phyloP scores from a whole-genome alignment of 768 basidiomycete genomes.

The Scleroderma citrinum region DNA sequence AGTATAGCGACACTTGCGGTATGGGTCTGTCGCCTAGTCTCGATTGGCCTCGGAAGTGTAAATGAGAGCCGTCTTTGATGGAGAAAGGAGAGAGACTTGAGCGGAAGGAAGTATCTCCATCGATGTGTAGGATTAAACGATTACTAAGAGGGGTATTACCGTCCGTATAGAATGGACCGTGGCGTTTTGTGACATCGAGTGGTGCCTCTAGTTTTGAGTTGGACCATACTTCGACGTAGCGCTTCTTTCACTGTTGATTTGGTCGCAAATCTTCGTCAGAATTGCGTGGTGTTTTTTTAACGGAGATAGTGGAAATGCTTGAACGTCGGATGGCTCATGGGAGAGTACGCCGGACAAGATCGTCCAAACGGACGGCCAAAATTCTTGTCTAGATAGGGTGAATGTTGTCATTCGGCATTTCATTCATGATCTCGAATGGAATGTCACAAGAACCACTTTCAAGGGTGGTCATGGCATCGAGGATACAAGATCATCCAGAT shows the following conservation, averaged over 20 bases:
- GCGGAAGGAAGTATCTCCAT: constrained; percentile 48
- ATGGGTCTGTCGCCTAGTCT: constrained; percentile 13
- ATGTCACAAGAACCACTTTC: constrained; percentile 37
- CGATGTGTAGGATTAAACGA: neutral
- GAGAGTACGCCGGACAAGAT: constrained; percentile 9
- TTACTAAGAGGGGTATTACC: constrained; percentile 31
- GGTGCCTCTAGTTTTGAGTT: constrained; percentile 38
- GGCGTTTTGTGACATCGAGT: constrained; percentile 51
- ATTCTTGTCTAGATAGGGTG: constrained; percentile 19
- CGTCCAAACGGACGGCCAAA: constrained; percentile 5
- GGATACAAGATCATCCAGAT: neutral
- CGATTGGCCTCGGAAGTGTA: constrained; percentile 57
- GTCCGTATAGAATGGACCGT: constrained; percentile 58
- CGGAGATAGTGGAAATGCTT: constrained; percentile 40
- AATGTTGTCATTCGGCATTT: constrained; percentile 42
- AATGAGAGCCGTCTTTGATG: constrained; percentile 44
- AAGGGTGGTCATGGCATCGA: neutral
- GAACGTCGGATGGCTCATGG: constrained; percentile 29
- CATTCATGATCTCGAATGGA: constrained; percentile 45
- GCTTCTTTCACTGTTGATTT: constrained; percentile 30
- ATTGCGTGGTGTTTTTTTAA: constrained; percentile 38
- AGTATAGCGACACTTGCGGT: constrained; percentile 44
- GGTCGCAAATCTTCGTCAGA: constrained; percentile 35
- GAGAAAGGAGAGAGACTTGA: constrained; percentile 49
- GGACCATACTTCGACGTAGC: constrained; percentile 58